phyloP scores from a whole-genome alignment of 495 filamentous ascomycete genomes.

The Cairneyella variabilis region DNA sequence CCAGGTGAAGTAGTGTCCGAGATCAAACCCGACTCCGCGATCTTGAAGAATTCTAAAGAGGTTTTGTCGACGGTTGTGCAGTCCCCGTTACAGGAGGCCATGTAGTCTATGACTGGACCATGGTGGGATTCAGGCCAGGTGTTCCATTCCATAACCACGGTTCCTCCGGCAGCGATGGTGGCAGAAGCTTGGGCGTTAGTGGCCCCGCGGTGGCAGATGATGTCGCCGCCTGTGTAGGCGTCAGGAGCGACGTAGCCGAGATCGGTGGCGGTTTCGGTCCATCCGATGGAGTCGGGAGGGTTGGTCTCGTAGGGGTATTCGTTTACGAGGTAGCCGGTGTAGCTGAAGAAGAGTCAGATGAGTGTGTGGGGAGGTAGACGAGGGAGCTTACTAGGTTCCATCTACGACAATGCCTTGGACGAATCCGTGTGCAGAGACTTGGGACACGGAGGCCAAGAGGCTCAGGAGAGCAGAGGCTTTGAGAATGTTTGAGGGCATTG shows the following conservation, averaged over 20 bases:
- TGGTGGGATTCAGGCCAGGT: conserved; percentile 37
- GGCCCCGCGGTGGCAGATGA: conserved; percentile 48
- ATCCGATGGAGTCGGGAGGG: conserved; percentile 44
- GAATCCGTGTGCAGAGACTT: conserved; percentile 58
- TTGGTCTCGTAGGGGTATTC: conserved; percentile 3
- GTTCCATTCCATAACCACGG: conserved; percentile 39
- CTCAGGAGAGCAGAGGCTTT: conserved; percentile 5
- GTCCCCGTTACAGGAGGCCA: conserved; percentile 12
- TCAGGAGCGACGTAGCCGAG: conserved; percentile 51
- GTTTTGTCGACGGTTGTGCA: conserved; percentile 48
- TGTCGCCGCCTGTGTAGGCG: conserved; percentile 36
- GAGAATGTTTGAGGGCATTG: conserved; percentile 7
- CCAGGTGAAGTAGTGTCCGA: conserved; percentile 43
- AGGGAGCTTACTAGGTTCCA: conserved; percentile 32
- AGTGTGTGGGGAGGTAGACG: not conserved
- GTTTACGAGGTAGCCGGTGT: conserved; percentile 4
- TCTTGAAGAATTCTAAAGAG: conserved; percentile 76
- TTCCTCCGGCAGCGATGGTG: conserved; percentile 40
- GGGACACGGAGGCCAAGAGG: not conserved
- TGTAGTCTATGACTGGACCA: conserved; percentile 64
- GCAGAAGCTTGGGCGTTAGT: conserved; percentile 36
- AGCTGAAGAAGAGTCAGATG: not conserved
- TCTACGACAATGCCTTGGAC: conserved; percentile 56
- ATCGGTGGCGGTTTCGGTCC: conserved; percentile 32
- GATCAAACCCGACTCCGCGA: conserved; percentile 59